These are phyloP conservation scores for Cicer chorassanicum DNA, from an alignment of 306 rosid genomes.

Conservation along the genomic window DNA sequence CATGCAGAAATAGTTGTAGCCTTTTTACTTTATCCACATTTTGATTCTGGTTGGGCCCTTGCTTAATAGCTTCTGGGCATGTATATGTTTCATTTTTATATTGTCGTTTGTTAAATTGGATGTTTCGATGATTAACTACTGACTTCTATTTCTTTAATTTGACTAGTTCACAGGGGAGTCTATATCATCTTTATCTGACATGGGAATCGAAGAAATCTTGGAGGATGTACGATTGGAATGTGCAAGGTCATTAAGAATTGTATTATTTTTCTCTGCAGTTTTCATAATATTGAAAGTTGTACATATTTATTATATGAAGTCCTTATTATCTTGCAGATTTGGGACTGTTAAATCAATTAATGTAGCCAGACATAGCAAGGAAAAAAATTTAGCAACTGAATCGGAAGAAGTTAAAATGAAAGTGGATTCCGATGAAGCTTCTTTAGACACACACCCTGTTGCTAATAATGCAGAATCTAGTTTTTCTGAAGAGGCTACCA, in stretches of 20 bases:
- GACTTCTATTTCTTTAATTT: conserved; percentile 37
- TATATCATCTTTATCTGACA: conserved; percentile 57
- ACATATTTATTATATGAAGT: conserved; percentile 15
- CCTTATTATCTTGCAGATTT: conserved; percentile 63
- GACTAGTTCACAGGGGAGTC: conserved; percentile 64
- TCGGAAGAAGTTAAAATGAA: conserved; percentile 44
- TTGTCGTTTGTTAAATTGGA: conserved; percentile 13
- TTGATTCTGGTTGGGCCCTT: conserved; percentile 7
- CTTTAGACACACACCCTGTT: conserved; percentile 14
- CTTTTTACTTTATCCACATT: conserved; percentile 30
- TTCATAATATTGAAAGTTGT: conserved; percentile 19
- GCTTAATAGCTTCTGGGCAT: conserved; percentile 32
- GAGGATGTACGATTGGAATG: conserved; percentile 94
- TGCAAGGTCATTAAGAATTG: conserved; percentile 69
- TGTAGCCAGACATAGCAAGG: conserved; percentile 56
- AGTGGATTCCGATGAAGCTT: conserved; percentile 44
- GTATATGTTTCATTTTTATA: neutral
- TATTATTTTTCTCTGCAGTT: conserved; percentile 31
- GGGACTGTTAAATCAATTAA: conserved; percentile 80
- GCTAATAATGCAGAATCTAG: conserved; percentile 39
- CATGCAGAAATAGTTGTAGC: conserved; percentile 11
- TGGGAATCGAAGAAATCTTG: conserved; percentile 66
- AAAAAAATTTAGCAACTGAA: conserved; percentile 39
- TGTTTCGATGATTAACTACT: conserved; percentile 40
- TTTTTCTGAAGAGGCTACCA: conserved; percentile 41